Base-by-base conservation (phyloP, 805 yeast species). In the Yarrowia divulgata region DNA sequence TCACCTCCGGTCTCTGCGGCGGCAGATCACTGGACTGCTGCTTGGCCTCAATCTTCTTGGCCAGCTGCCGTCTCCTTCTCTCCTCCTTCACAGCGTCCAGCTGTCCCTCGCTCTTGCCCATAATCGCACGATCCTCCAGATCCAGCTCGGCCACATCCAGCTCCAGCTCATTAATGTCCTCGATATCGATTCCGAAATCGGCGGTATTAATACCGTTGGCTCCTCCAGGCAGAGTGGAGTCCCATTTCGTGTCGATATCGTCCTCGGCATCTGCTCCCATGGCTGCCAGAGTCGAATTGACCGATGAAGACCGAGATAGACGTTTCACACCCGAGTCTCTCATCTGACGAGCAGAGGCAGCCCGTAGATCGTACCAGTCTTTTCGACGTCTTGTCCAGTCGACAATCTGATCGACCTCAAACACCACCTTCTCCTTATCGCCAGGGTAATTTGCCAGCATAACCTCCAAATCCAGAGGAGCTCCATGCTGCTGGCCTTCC, bases 401-500 rank as follows among this genome's bases (percentile, higher is more conserved):
- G 9, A 85, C 79, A 23, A 84, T 77, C 4, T 72, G 72, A 48
- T 83, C 77, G 34, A 87, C 74, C 71, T 85, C 87, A 6, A 69
- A 68, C 3, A 75, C 42, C 13, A 86, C 79, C 57, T 76, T 69
- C 0, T 72, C 78, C 5, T 73, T 67, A 63, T 85, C 81, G 1
- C 84, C 70, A 8, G 63, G 63, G 49, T 71, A 60, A 2, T 73
- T 71, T 1, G 64, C 66, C 0, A 85, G 71, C 42, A 86, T 71
- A 0, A 73, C 72, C 3, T 74, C 77, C 39, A 91, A 75, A 71
- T 86, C 85, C 5, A 90, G 73, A 69, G 67, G 82, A 79, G 58
- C 82, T 79, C 70, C 71, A 16, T 72, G 72, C 18, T 74, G 84
- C 58, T 73, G 88, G 69, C 93, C 91, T 67, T 82, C 81, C 69